Evolutionary conservation across 78 protist genomes (phyloP).

Genomic region (Chrysochromulina parva): DNA sequence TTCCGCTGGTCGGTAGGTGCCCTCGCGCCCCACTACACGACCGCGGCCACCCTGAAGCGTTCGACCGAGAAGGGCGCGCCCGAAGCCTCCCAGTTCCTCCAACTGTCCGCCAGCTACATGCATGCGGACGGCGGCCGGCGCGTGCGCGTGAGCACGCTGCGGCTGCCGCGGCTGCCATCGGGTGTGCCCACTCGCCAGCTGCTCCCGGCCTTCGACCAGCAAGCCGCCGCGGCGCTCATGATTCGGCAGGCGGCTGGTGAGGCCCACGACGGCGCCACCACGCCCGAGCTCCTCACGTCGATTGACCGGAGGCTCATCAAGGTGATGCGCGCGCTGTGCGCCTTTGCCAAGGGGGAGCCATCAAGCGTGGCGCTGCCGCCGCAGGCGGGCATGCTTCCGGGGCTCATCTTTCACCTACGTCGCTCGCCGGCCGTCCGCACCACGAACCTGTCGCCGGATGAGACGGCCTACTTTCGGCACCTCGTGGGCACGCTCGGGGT

Average conservation of each 20-base stretch:
- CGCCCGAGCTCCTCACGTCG: background rate
- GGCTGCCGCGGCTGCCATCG: background rate
- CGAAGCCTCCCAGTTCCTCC: background rate
- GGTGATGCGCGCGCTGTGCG: background rate
- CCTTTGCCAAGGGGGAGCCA: background rate
- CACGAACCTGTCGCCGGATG: background rate
- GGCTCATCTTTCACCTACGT: background rate
- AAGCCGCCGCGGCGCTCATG: background rate
- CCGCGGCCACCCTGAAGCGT: too few species aligned
- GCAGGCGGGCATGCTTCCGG: background rate
- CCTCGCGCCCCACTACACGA: too few species aligned
- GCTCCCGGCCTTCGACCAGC: conserved; percentile 9
- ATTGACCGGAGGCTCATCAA: conserved; percentile 1
- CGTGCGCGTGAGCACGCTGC: background rate
- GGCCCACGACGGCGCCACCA: background rate
- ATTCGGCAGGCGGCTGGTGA: background rate
- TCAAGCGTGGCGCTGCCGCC: background rate
- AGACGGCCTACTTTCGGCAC: background rate
- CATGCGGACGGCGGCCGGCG: background rate
- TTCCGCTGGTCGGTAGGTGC: background rate
- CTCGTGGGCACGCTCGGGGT: background rate
- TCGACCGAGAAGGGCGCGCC: background rate
- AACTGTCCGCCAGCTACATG: background rate
- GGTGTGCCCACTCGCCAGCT: background rate
- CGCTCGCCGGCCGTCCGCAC: background rate